Base-by-base conservation (phyloP, 257 asterid genomes). In the Penstemon newberryi region DNA sequence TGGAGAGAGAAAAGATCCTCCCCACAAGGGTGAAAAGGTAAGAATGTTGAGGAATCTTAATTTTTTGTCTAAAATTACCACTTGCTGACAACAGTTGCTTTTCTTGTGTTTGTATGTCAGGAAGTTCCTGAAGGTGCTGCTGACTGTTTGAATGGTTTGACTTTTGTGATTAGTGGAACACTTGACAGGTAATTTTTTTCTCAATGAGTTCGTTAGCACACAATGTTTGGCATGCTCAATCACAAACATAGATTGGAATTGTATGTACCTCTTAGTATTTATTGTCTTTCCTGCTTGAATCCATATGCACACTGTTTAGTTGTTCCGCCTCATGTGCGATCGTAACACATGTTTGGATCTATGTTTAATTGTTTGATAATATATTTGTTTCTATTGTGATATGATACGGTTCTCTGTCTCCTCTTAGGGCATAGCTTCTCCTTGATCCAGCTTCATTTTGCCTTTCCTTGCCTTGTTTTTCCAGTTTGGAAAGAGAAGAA, bases 21-120 rank as follows among this genome's bases (percentile, higher is more conserved):
- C 99, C 66, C 99, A 87, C 70, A 94, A 94, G 84, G 99, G 99
- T 75, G 97, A 94, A 79, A 94, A 94, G 97, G 99, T 91, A 69
- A 61, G 9, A 49, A 61, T 12, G 6, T 59, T 65, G 38, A 50
- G 65, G 38, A 56, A 47, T 73, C 70, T 37, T 41, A 63, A 64
- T 66, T 68, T 71, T 76, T 38, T 74, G 56, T 41, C 25, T 50
- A 15, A 58, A 73, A 47, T 25, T 60, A 9, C 52, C 70, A 65
- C 68, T 59, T 70, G 60, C 59, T 70, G 72, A 71, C 51, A 45
- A 43, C 45, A n/a, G 41, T 59, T 70, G 74, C 49, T 40, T 75
- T 78, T 73, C 65, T 66, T 76, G 69, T 71, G 43, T 70, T 66
- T 76, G 69, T 71, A 46, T 70, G 38, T 65, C 85, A 94, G 99